Conservation (phyloP, 257 asterid species). For the Mitragyna speciosa region DNA sequence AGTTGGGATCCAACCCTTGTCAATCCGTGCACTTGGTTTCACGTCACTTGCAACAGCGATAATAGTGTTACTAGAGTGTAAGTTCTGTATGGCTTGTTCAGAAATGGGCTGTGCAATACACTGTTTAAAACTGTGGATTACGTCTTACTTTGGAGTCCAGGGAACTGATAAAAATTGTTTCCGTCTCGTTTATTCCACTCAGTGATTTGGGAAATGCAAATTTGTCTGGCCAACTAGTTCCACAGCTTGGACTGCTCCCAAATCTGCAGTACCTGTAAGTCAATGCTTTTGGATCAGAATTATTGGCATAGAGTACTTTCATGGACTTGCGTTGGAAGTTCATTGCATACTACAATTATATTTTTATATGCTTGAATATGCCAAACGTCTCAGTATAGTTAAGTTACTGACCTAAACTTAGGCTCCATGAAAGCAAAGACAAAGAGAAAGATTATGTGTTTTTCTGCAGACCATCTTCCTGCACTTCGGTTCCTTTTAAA, state of each 20-base stretch:
- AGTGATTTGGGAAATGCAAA: conserved; percentile 98
- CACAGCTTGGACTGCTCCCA: conserved; percentile 85
- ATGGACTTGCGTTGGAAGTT: background rate
- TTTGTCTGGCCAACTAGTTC: conserved; percentile 79
- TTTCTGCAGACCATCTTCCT: background rate
- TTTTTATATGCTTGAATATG: background rate
- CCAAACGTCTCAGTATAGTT: background rate
- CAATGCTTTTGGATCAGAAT: conserved; percentile 9
- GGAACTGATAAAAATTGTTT: conserved; percentile 12
- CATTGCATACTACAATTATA: background rate
- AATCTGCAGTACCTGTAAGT: conserved; percentile 91
- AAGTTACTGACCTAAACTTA: background rate
- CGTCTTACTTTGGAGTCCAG: background rate
- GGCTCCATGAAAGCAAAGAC: background rate
- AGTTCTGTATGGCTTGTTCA: conserved; percentile 27
- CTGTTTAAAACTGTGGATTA: background rate
- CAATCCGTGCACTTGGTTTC: conserved; percentile 98
- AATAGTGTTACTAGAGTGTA: conserved; percentile 91
- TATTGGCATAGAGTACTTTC: background rate
- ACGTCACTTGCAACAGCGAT: conserved; percentile 81
- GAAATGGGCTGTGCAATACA: conserved; percentile 12
- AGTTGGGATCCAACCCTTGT: conserved; percentile 98
- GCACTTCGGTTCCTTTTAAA: background rate
- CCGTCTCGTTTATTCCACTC: conserved; percentile 24
- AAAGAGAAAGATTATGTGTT: background rate